Evolutionary conservation across 495 filamentous ascomycete species (phyloP), one percentile per base, ranked within the genome.

Genomic region (Corynascus novoguineensis): DNA sequence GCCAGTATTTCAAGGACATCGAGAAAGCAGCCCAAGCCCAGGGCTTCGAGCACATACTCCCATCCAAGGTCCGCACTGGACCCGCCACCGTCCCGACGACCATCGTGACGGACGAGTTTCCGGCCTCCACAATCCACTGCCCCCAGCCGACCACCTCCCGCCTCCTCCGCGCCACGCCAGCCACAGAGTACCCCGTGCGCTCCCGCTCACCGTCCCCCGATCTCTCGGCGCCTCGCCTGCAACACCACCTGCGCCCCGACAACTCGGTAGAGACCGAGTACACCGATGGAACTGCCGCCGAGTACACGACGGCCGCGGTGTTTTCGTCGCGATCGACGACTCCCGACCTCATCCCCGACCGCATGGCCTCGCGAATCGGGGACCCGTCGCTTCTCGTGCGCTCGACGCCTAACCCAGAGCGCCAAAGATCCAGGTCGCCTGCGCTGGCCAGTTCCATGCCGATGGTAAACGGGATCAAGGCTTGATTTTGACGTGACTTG

Each of bases 1-100:
- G 48, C 25, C 38, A 84, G 82, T 86, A 87, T 70, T 87, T 86
- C 72, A 87, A 85, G 69, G 80, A 75, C 59, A 85, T 86, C 65
- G 84, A 86, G 62, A 70, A 73, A 54, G 81, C 85, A 25, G 82
- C 82, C 28, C 68, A 54, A 17, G 70, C 75, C 31, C 71, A 80
- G 50, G 82, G 84, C 9, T 81, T 83, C 60, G 77, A 80, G 57
- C 84, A 86, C 65, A 77, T 77, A 31, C 69, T 86, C 11, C 80
- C 81, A 1, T 76, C 75, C 28, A 71, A 71, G 27, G 67, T 76
- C 17, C 66, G 72, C 37, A 81, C 75, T 6, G 68, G 73, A 3
- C 64, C 63, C 4, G 61, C 11, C 55, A 69, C 34, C 6, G 28
- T 32, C 5, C 38, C 58, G 1, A 47, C 34, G 0, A 62, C 41